A percentile compares a stretch with the other conserved stretches of the same genome.
Conservation (phyloP, 2,329 filamentous ascomycete genomes). For the Aspergillus hiratsukae region DNA sequence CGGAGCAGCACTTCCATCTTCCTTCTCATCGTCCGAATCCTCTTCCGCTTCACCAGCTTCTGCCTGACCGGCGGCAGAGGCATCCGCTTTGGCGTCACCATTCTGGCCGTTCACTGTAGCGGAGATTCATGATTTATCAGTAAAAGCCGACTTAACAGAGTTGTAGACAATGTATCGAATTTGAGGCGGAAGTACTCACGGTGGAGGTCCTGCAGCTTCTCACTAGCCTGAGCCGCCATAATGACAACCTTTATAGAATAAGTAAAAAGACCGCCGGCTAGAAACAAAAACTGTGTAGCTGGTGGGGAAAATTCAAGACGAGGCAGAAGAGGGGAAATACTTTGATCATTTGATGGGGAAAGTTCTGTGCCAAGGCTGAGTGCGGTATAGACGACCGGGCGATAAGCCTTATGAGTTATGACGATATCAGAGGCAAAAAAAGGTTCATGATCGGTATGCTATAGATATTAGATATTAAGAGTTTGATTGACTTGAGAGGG, state of each 20-base stretch:
- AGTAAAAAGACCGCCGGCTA: constrained; percentile 12
- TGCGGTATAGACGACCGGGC: background rate
- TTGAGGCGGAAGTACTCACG: constrained; percentile 23
- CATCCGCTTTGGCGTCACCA: constrained; percentile 30
- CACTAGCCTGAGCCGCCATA: constrained; percentile 41
- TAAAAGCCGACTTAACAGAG: constrained; percentile 1
- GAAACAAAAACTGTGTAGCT: constrained; percentile 15
- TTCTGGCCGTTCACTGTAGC: constrained; percentile 37
- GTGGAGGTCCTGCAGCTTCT: constrained; percentile 39
- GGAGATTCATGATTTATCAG: constrained; percentile 17
- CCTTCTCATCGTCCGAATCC: constrained; percentile 53
- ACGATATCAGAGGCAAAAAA: background rate
- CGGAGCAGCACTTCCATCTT: constrained; percentile 41
- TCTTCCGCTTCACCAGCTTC: constrained; percentile 48
- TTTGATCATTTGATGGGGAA: constrained; percentile 2
- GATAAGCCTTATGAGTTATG: background rate
- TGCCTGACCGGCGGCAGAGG: constrained; percentile 27
- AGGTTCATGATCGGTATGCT: too few relatives aligned
- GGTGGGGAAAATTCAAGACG: constrained; percentile 17
- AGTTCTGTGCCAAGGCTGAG: background rate
- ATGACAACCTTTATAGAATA: constrained; percentile 19
- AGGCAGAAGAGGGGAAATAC: constrained; percentile 15
- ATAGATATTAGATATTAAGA: too few relatives aligned
- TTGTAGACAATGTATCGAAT: background rate
- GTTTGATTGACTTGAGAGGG: background rate